phyloP scores from a whole-genome alignment of 257 asterid genomes.

The Echites panduratus region DNA sequence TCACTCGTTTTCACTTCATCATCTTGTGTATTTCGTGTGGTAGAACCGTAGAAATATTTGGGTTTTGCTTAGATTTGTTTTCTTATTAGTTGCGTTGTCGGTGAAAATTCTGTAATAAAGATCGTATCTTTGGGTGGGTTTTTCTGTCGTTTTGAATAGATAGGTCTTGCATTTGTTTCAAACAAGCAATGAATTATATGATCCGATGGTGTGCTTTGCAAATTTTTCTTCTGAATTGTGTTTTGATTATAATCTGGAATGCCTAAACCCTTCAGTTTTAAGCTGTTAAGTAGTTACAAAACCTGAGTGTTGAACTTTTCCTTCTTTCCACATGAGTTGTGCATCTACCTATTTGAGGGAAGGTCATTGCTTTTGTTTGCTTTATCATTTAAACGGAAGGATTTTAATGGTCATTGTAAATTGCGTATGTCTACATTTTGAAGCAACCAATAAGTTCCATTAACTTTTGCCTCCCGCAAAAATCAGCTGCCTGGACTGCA shows the following conservation, averaged over 20 bases:
- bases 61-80: background rate
- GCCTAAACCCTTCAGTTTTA: background rate
- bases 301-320: background rate
- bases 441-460: background rate
- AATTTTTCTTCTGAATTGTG: background rate
- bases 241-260: background rate
- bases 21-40: background rate
- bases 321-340: background rate
- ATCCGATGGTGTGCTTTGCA: background rate
- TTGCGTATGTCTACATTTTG: background rate
- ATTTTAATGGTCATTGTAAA: background rate
- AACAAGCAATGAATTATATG: background rate
- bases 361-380: slow-evolving; percentile 1
- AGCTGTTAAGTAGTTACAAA: background rate
- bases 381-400: background rate
- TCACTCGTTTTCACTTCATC: background rate
- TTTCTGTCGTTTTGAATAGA: background rate
- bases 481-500: background rate
- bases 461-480: background rate
- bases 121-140: background rate
- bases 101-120: background rate
- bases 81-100: background rate
- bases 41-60: background rate
- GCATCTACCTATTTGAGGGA: background rate
- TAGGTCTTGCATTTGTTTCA: background rate